Percentiles rank a stretch among this genome's conserved stretches.
phyloP scores from a whole-genome alignment of 2,329 filamentous ascomycete species.

The Colletotrichum eleusines region DNA sequence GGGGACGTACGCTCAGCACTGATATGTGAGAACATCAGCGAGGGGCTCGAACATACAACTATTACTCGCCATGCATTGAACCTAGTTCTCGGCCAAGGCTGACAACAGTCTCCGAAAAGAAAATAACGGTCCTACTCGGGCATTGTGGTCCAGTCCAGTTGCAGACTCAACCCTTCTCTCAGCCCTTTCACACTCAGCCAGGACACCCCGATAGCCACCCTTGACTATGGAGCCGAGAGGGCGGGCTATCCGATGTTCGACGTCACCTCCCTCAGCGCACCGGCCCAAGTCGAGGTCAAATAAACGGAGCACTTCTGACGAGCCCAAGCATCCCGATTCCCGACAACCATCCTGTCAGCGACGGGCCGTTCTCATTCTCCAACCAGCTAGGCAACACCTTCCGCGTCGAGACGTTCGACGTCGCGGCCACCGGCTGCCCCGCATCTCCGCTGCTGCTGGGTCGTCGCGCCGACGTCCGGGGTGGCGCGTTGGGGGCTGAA shows the following conservation, averaged over 20 bases:
- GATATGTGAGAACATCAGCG: neutral
- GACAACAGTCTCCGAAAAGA: neutral
- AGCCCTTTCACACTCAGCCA: slow-evolving; percentile 20
- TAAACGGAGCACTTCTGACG: slow-evolving; percentile 51
- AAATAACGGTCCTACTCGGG: too few relatives aligned
- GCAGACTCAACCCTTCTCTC: slow-evolving; percentile 4
- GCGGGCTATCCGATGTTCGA: slow-evolving; percentile 52
- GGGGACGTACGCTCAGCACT: too few relatives aligned
- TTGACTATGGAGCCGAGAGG: slow-evolving; percentile 51
- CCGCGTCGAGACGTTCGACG: slow-evolving; percentile 54
- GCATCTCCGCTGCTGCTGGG: slow-evolving; percentile 53
- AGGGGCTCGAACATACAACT: neutral
- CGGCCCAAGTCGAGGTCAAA: slow-evolving; percentile 52
- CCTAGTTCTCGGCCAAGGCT: neutral
- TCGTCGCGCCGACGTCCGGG: too few relatives aligned
- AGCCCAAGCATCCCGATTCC: slow-evolving; percentile 45
- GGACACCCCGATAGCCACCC: slow-evolving; percentile 41
- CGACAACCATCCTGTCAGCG: slow-evolving; percentile 45
- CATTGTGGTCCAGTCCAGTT: neutral
- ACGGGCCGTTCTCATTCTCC: slow-evolving; percentile 49
- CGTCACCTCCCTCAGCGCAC: slow-evolving; percentile 44
- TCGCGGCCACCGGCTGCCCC: slow-evolving; percentile 47
- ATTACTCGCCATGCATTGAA: neutral
- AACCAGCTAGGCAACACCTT: slow-evolving; percentile 50
- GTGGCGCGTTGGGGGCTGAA: too few relatives aligned